These are phyloP conservation scores for Hirsutella thompsonii DNA, from an alignment of 2,329 filamentous ascomycete species.

Conservation along the genomic window DNA sequence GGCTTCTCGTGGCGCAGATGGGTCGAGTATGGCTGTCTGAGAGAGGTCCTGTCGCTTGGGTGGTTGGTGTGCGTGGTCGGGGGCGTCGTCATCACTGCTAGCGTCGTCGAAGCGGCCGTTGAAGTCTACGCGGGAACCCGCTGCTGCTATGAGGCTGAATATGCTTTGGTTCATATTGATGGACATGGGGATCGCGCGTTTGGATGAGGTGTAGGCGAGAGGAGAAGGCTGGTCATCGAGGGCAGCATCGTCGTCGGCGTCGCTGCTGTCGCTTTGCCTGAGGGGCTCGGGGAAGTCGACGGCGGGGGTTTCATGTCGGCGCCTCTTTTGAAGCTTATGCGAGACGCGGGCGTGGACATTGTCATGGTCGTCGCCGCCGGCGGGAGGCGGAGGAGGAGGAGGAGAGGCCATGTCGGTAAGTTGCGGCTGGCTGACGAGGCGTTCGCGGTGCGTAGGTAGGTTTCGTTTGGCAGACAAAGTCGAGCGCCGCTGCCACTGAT, in stretches of 20 bases:
- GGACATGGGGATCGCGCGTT: conserved; percentile 34
- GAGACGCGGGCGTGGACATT: conserved; percentile 2
- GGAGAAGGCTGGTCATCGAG: conserved; percentile 27
- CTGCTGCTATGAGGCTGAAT: conserved; percentile 83
- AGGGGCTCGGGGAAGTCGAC: conserved; percentile 39
- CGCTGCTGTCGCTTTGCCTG: conserved; percentile 35
- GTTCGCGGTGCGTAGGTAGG: neutral
- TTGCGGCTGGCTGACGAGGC: neutral
- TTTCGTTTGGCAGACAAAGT: neutral
- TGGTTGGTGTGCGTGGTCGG: conserved; percentile 26
- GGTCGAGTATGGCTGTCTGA: conserved; percentile 27
- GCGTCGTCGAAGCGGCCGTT: conserved; percentile 66
- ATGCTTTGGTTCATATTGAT: conserved; percentile 88
- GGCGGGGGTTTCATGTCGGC: conserved; percentile 23
- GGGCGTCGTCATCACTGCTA: conserved; percentile 72
- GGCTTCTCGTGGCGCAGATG: conserved; percentile 17
- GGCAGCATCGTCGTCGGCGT: conserved; percentile 33
- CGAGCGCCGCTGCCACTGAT: neutral
- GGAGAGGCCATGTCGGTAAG: conserved; percentile 1
- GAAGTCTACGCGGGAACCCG: conserved; percentile 72
- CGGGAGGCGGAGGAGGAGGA: conserved; percentile 1
- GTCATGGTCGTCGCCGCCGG: neutral
- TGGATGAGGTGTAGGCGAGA: conserved; percentile 26
- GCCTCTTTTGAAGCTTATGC: conserved; percentile 32
- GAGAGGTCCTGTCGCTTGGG: conserved; percentile 26